Conservation (phyloP, 73 alveolate species). For the Symbiodinium pilosum region DNA sequence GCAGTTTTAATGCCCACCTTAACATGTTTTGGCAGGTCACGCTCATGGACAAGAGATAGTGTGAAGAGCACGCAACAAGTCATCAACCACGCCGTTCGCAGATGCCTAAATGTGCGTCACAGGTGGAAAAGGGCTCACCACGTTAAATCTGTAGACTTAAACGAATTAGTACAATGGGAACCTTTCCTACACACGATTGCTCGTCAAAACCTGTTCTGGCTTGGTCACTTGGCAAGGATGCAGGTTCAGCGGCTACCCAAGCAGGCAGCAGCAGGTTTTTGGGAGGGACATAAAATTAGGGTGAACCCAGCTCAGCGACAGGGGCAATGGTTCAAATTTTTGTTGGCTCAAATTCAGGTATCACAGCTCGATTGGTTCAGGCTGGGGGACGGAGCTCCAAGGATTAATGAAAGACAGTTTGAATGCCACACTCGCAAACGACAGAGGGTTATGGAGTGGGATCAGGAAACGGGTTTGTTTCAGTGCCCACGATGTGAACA, state of each 20-base stretch:
- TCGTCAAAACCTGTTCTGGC: neutral
- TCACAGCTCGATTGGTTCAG: slow-evolving; percentile 16
- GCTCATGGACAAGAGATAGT: slow-evolving; percentile 1
- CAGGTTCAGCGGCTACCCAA: neutral
- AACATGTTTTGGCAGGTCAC: neutral
- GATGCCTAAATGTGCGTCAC: neutral
- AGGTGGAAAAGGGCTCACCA: neutral
- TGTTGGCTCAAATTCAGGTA: neutral
- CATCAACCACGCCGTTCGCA: neutral
- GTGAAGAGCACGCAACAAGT: neutral
- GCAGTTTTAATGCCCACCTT: slow-evolving; percentile 19
- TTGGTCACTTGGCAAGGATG: neutral
- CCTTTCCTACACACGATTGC: neutral
- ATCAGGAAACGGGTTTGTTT: no score
- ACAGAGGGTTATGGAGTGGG: no score
- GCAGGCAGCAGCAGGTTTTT: neutral
- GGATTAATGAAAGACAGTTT: neutral
- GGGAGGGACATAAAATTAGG: neutral
- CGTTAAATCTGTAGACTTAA: neutral
- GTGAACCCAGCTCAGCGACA: neutral
- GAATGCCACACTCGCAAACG: neutral
- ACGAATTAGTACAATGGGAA: neutral
- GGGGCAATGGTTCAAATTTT: neutral
- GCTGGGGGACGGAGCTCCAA: neutral
- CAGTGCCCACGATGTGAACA: neutral